Conservation (phyloP, 352 stramenopile species). For the Pythium scleroteichum region DNA sequence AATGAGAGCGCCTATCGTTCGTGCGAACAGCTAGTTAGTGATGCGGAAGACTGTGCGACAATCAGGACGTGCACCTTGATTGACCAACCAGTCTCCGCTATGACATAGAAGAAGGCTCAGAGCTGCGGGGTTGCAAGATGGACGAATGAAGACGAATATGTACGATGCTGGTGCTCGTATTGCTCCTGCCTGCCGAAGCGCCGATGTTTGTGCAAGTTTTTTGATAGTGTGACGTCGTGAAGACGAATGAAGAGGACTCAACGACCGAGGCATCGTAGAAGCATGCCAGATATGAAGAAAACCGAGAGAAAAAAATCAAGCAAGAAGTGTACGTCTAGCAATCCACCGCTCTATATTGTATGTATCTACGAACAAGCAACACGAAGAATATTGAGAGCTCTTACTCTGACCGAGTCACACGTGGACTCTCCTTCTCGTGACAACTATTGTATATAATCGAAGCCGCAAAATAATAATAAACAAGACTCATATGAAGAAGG, state of each 20-base stretch:
- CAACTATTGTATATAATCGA: slow-evolving; percentile 17
- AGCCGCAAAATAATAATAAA: slow-evolving; percentile 23
- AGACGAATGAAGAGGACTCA: slow-evolving; percentile 2
- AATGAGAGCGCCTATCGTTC: slow-evolving; percentile 2
- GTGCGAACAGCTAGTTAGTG: background rate
- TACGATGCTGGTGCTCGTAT: background rate
- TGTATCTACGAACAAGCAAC: slow-evolving; percentile 27
- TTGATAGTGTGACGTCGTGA: slow-evolving; percentile 24
- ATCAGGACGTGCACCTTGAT: background rate
- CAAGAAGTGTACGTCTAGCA: slow-evolving; percentile 19
- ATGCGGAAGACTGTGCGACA: background rate
- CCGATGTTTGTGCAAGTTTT: slow-evolving; percentile 18
- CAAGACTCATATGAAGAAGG: slow-evolving; percentile 22
- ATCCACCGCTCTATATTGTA: slow-evolving; percentile 22
- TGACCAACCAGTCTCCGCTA: no score
- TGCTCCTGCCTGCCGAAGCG: slow-evolving; percentile 22
- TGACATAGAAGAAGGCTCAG: no score
- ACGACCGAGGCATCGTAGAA: background rate
- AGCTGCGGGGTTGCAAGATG: no score
- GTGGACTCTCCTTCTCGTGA: background rate
- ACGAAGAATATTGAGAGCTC: background rate
- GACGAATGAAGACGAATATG: no score
- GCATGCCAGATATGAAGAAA: slow-evolving; percentile 5
- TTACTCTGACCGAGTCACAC: background rate
- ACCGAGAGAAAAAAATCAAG: slow-evolving; percentile 8